Evolutionary conservation across 1,139 yeast species (phyloP).

Genomic region (Taphrina flavorubra): DNA sequence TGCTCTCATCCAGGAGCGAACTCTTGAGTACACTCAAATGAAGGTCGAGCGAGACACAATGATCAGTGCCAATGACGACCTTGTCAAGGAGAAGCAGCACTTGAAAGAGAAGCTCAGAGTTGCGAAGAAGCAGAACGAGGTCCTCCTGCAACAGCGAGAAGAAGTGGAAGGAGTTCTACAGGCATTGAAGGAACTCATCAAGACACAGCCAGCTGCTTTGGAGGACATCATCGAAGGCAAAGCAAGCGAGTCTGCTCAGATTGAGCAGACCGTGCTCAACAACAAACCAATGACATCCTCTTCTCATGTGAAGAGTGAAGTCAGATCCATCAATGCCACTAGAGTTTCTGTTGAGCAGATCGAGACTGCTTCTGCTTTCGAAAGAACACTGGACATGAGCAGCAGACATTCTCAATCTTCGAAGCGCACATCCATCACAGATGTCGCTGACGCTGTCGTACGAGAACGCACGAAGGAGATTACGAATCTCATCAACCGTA

Average conservation of each 20-base stretch:
- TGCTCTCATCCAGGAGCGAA: conserved; percentile 13
- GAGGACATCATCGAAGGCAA: conserved; percentile 22
- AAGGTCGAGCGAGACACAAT: conserved; percentile 18
- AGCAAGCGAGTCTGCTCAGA: not conserved
- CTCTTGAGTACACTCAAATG: conserved; percentile 17
- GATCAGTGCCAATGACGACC: conserved; percentile 16
- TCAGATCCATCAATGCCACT: not conserved
- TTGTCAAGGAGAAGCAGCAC: conserved; percentile 25
- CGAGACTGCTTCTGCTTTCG: conserved; percentile 16
- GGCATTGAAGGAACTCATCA: conserved; percentile 29
- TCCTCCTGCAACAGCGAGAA: conserved; percentile 33
- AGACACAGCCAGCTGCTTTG: conserved; percentile 30
- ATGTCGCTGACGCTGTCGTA: conserved; percentile 28
- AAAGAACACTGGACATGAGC: conserved; percentile 6
- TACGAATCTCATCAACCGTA: conserved; percentile 29
- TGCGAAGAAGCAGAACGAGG: conserved; percentile 25
- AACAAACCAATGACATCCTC: not conserved
- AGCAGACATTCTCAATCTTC: conserved; percentile 1
- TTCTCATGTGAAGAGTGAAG: not conserved
- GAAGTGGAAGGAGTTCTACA: conserved; percentile 31
- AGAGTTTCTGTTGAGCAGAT: conserved; percentile 11
- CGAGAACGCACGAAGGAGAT: conserved; percentile 37
- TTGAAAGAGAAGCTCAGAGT: conserved; percentile 33
- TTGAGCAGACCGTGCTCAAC: not conserved
- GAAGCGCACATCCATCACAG: conserved; percentile 19